Base-by-base conservation (phyloP, 78 protist species). In the slime mould (Dictyostelium discoideum) region DNA sequence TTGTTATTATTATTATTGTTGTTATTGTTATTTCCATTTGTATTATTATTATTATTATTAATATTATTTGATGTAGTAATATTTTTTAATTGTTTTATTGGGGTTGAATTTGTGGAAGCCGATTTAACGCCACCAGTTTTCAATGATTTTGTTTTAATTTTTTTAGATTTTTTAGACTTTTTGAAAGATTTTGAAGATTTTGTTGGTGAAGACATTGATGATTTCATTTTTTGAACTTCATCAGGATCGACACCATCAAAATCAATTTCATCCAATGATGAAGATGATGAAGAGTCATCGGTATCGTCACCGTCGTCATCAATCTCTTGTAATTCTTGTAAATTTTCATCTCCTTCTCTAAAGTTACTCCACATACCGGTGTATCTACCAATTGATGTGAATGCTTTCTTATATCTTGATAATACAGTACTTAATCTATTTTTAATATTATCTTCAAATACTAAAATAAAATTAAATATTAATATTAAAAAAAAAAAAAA, bases 361-460 rank as follows among this genome's bases (percentile, higher is more conserved):
- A 69, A 90, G 22, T 90, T 90, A 37, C 83, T 65, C 95, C 95
- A 90, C 88, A 90, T 80, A 16, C 95, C 95, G 50, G 95, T 90
- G 18, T 90, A 90, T 82, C 95, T 63, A 29, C 95, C 95, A 90
- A 90, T 90, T 24, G 95, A 90, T 37, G 95, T 90, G 46, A 90
- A 90, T 29, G 85, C 32, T 39, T 90, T 90, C 48, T 90, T 90
- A 22, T 90, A 90, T 73, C 95, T 63, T 13, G 95, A 90, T 10
- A 90, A n/a, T 11, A 90, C 95, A 20, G 95, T 90, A 8, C 80
- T 57, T 39, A 90, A 50, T 82, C 95, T 63, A 39, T 90, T 90
- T 69, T 90, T 90, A 54, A 90, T 90, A 54, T 90, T 90, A 24
- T 87, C 81, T 40, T 60, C 60, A 54, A 84, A 84, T 26, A 60